Evolutionary conservation across 106 monocot species (phyloP).

Genomic region (Hemerocallis citrina): DNA sequence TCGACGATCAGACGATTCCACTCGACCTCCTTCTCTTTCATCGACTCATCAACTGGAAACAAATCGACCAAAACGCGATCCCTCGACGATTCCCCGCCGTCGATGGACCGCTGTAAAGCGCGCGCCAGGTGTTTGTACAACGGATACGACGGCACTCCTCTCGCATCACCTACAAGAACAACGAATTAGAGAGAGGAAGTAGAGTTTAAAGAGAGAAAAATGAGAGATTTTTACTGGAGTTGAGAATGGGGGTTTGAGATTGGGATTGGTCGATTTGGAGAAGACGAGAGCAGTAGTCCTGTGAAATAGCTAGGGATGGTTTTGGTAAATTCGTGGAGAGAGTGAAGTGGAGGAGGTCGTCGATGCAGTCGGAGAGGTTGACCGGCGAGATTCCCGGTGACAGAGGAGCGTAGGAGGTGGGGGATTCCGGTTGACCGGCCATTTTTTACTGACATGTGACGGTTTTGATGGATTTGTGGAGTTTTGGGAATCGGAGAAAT

Average conservation of each 20-base stretch:
- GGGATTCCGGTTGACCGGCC: neutral
- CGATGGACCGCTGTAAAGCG: slow-evolving; percentile 27
- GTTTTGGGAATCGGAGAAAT: too few species aligned
- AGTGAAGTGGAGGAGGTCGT: slow-evolving; percentile 53
- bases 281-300: slow-evolving; percentile 52
- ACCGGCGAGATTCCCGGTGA: slow-evolving; percentile 23
- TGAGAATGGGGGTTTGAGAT: neutral
- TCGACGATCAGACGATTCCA: slow-evolving; percentile 43
- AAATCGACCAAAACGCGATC: slow-evolving; percentile 1
- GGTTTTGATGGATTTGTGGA: too few species aligned
- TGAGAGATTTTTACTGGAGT: neutral
- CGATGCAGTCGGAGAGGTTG: slow-evolving; percentile 29
- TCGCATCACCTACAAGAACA: neutral
- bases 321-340: slow-evolving; percentile 30
- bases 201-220: neutral
- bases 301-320: slow-evolving; percentile 27
- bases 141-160: slow-evolving; percentile 56
- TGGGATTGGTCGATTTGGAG: slow-evolving; percentile 34
- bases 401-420: slow-evolving; percentile 13
- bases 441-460: neutral
- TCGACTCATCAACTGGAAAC: slow-evolving; percentile 17
- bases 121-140: slow-evolving; percentile 61
- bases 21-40: slow-evolving; percentile 20
- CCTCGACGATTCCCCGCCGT: slow-evolving; percentile 13
- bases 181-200: neutral